Evolutionary conservation across 768 basidiomycete genomes (phyloP), one percentile per base, ranked within the genome.

Genomic region (Leccinellum luteum): DNA sequence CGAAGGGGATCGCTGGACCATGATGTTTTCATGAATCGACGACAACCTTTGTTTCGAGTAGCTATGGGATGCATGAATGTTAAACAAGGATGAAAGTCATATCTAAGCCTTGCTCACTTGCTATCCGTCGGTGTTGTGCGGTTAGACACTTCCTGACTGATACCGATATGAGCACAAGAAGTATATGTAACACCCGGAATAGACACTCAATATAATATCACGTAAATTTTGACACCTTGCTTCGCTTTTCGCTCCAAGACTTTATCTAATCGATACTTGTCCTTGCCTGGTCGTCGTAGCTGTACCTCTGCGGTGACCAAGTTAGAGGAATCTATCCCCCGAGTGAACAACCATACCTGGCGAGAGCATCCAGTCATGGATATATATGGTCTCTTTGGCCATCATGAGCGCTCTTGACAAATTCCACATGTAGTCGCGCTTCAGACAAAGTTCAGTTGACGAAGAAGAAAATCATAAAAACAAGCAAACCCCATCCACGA

Each of bases 401-500:
- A 97, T 81, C 25, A 91, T 78, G 48, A 99, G 87, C 0, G 96
- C 96, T 41, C 92, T 83, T 23, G 92, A 92, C 23, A 99, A 76
- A 67, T 95, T 96, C 97, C 96, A 99, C 74, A 94, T 96, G 69
- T 99, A 99, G 71, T 99, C 96, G 12, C 96, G 86, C 90, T 95
- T 58, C 15, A 28, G n/a, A 58, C 52, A 52, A 60, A 14, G 52
- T 35, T 38, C 23, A 52, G 54, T 48, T 15, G 53, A 51, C 57
- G 4, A 9, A 57, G 41, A 60, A 25, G 5, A 17, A 6, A 10
- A 38, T n/a, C 12, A 35, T 23, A 19, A 38, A 44, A n/a, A n/a
- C 4, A 58, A 9, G 78, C 90, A 68, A 60, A 95, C 92, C 17
- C 96, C 96, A 72, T 99, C 96, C 17, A 98, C 94, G 3, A 99